phyloP scores from a whole-genome alignment of 345 rosid genomes.

The Arabidopsis suecica region DNA sequence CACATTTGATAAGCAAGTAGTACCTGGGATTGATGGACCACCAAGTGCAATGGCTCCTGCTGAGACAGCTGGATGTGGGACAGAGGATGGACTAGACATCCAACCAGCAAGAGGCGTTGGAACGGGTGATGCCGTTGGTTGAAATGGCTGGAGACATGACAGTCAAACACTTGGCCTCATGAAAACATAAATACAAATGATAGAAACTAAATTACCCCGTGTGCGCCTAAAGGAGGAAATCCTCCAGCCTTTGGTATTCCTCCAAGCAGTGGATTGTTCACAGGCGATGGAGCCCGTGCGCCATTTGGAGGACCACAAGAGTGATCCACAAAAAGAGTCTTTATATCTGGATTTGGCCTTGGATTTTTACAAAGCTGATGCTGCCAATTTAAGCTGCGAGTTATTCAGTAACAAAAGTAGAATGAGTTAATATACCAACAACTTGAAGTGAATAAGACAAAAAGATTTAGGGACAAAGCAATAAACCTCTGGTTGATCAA shows the following conservation, averaged over 20 bases:
- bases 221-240: slow-evolving; percentile 93
- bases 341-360: slow-evolving; percentile 97
- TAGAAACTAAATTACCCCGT: slow-evolving; percentile 66
- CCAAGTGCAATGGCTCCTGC: slow-evolving; percentile 90
- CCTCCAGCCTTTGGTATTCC: slow-evolving; percentile 87
- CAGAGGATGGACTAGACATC: slow-evolving; percentile 93
- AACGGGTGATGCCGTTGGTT: slow-evolving; percentile 75
- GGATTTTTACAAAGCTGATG: slow-evolving; percentile 98
- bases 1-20: slow-evolving; percentile 11
- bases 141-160: slow-evolving; percentile 75
- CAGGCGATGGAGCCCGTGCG: slow-evolving; percentile 95
- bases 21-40: slow-evolving; percentile 83
- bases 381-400: slow-evolving; percentile 96
- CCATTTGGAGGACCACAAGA: slow-evolving; percentile 98
- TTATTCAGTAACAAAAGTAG: slow-evolving; percentile 22
- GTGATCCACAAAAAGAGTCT: slow-evolving; percentile 97
- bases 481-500: slow-evolving; percentile 91
- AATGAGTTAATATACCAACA: slow-evolving; percentile 21
- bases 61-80: slow-evolving; percentile 80
- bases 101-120: slow-evolving; percentile 96
- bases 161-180: slow-evolving; percentile 38
- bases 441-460: slow-evolving; percentile 15
- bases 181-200: not conserved
- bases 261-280: slow-evolving; percentile 82
- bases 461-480: slow-evolving; percentile 1